Evolutionary conservation across 2,329 filamentous ascomycete genomes (phyloP).

Genomic region (Stylonectria norvegica): DNA sequence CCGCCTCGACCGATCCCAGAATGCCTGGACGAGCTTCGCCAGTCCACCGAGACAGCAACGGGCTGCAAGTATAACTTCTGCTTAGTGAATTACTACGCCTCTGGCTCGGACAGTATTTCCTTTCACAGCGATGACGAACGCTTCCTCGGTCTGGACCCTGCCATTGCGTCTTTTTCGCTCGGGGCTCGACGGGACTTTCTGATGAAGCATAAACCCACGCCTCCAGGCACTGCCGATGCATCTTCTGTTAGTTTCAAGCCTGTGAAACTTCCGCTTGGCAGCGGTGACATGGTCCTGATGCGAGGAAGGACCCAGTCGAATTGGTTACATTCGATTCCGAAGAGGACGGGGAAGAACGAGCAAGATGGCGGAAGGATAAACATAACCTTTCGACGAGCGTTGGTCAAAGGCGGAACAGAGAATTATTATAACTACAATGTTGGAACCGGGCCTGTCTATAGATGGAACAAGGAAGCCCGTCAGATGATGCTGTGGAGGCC

Average conservation of each 20-base stretch:
- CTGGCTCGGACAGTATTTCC: constrained; percentile 70
- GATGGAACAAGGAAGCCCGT: constrained; percentile 57
- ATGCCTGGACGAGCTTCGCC: constrained; percentile 63
- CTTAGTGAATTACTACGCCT: constrained; percentile 80
- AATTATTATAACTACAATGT: constrained; percentile 87
- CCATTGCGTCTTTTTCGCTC: constrained; percentile 72
- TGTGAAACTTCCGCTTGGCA: constrained; percentile 53
- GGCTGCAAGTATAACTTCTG: constrained; percentile 73
- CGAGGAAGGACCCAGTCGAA: constrained; percentile 68
- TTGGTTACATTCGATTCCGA: constrained; percentile 78
- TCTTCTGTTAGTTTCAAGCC: constrained; percentile 34
- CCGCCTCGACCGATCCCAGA: constrained; percentile 66
- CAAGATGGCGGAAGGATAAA: constrained; percentile 66
- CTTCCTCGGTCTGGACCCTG: constrained; percentile 66
- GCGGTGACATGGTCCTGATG: constrained; percentile 80
- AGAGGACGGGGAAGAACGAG: constrained; percentile 62
- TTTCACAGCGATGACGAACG: constrained; percentile 80
- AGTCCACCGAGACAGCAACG: constrained; percentile 62
- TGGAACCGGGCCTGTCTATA: constrained; percentile 63
- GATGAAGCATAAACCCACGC: constrained; percentile 70
- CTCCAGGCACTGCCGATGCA: constrained; percentile 31
- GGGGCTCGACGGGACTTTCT: constrained; percentile 72
- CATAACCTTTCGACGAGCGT: constrained; percentile 71
- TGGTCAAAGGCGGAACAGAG: constrained; percentile 69
- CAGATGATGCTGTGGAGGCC: constrained; percentile 46